A percentile compares a stretch with the other conserved stretches of the same genome.
Evolutionary conservation across 2,329 filamentous ascomycete genomes (phyloP).

Genomic region (Aureobasidium sp.): DNA sequence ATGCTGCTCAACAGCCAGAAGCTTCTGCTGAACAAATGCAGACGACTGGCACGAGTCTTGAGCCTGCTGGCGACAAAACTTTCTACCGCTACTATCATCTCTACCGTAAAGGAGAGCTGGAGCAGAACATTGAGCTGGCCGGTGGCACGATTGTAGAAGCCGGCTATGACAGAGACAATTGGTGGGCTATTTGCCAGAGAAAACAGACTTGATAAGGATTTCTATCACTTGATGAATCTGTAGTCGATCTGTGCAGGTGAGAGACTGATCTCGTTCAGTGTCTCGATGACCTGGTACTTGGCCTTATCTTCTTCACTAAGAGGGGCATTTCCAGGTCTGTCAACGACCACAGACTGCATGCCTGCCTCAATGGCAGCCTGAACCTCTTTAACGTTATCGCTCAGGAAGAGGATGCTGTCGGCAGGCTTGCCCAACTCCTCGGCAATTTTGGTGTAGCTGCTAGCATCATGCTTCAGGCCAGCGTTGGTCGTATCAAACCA

Average conservation of each 20-base stretch:
- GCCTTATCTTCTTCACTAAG: conserved; percentile 45
- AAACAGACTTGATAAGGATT: conserved; percentile 7
- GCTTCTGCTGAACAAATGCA: conserved; percentile 24
- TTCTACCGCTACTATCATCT: conserved; percentile 94
- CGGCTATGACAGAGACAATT: conserved; percentile 96
- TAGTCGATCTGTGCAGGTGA: conserved; percentile 11
- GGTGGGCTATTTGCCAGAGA: conserved; percentile 68
- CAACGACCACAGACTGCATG: conserved; percentile 38
- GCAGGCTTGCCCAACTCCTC: conserved; percentile 40
- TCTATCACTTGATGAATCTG: conserved; percentile 15
- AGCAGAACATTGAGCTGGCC: conserved; percentile 65
- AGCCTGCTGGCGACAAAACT: conserved; percentile 41
- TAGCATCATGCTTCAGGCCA: conserved; percentile 60
- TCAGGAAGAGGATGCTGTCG: conserved; percentile 65
- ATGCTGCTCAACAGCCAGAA: conserved; percentile 25
- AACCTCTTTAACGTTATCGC: conserved; percentile 62
- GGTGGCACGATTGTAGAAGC: conserved; percentile 69
- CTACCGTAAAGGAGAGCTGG: conserved; percentile 79
- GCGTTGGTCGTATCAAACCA: conserved; percentile 80
- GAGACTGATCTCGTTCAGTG: conserved; percentile 22
- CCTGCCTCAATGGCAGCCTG: conserved; percentile 38
- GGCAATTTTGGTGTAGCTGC: conserved; percentile 62
- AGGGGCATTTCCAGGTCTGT: conserved; percentile 63
- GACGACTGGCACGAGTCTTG: not conserved
- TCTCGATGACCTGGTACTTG: conserved; percentile 20